These are phyloP conservation scores for Trypanosoma melophagium DNA, from an alignment of 208 protist genomes.

Conservation along the genomic window DNA sequence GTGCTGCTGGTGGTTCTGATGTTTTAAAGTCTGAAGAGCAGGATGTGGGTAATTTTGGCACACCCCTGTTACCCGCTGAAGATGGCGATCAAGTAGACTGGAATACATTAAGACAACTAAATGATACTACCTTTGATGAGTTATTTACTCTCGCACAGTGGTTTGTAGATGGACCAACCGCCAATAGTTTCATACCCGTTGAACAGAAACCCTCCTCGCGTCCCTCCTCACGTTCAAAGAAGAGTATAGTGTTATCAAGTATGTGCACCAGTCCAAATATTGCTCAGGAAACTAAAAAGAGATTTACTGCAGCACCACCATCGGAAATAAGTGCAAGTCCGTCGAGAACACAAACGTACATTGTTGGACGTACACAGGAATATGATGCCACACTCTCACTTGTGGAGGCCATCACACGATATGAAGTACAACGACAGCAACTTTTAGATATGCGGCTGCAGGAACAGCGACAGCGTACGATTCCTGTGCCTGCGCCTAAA, in stretches of 20 bases:
- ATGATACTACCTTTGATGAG: constrained; percentile 64
- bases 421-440: constrained; percentile 33
- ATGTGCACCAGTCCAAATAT: background rate
- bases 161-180: constrained; percentile 78
- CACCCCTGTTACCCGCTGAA: background rate
- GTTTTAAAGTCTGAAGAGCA: background rate
- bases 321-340: constrained; percentile 1
- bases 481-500: background rate
- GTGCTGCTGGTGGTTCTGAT: background rate
- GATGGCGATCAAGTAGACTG: constrained; percentile 6
- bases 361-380: constrained; percentile 36
- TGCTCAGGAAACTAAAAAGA: constrained; percentile 10
- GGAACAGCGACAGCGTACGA: constrained; percentile 13
- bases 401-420: constrained; percentile 53
- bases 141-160: constrained; percentile 77
- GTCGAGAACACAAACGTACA: constrained; percentile 11
- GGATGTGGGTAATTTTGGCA: background rate
- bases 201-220: constrained; percentile 25
- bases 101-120: constrained; percentile 45
- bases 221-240: constrained; percentile 8
- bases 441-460: constrained; percentile 11
- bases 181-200: constrained; percentile 61
- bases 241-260: background rate
- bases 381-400: constrained; percentile 39
- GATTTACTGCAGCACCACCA: background rate